Evolutionary conservation across 331 rosid genomes (phyloP), one percentile per base, ranked within the genome.

Genomic region (Saraca asoca): DNA sequence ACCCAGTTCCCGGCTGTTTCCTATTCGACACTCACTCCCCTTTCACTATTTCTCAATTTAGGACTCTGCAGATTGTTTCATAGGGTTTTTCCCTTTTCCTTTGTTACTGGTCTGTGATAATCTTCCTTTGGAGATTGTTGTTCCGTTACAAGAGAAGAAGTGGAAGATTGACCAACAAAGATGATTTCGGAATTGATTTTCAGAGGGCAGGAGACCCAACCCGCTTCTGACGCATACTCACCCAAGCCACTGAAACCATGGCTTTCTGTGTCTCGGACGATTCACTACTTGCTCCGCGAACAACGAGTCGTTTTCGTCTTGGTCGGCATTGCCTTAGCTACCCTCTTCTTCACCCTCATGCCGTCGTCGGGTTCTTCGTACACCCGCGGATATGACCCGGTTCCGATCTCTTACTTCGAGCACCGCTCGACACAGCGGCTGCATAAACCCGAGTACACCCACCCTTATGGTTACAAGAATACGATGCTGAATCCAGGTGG

Each of bases 191-290:
- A 78, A 87, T 66, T 93, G 24, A 88, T 75, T 51, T 93, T 76
- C 87, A 74, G 98, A 80, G 96, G 97, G 4, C 97, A 93, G 74
- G 98, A 90, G 50, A 41, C 82, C 45, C 97, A 83, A 3, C 89
- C 79, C 3, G 59, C 70, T 41, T 39, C 79, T 41, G 96, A 88
- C 42, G 17, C 74, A 0, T 88, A 94, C 82, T 86, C 96, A 0
- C 97, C 97, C 0, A 94, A 94, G 68, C 97, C 81, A 0, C 37
- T 60, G 9, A 94, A 94, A 38, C 98, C 89, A 2, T 90, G 98
- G 98, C 74, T 74, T 42, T 74, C 91, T 1, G 81, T 80, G 16
- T 62, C 85, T 20, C 86, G 87, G 2, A 85, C 97, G 80, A 81
- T 91, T 63, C 83, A 64, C 31, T 91, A 91, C 85, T 20, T 91